Evolutionary conservation across 345 rosid genomes (phyloP).

Genomic region (Aquilaria yunnanensis): DNA sequence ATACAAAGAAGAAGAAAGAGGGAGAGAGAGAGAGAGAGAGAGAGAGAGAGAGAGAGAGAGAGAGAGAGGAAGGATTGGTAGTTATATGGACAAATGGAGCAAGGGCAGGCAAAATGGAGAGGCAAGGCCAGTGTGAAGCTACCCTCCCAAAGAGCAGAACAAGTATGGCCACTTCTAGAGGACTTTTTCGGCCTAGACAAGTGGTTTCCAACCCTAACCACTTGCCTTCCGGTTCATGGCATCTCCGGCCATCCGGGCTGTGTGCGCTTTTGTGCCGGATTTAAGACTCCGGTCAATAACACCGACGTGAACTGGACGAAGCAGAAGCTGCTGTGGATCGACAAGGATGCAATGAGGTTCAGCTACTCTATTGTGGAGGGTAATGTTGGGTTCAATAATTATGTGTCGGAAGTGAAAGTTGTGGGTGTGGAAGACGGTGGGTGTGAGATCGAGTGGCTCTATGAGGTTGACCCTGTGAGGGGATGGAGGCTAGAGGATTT

Average conservation of each 20-base stretch:
- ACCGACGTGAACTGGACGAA: slow-evolving; percentile 31
- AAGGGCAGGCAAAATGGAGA: slow-evolving; percentile 28
- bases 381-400: slow-evolving; percentile 33
- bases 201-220: slow-evolving; percentile 45
- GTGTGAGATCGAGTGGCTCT: slow-evolving; percentile 34
- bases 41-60: no score
- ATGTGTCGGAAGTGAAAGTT: slow-evolving; percentile 28
- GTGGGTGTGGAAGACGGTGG: slow-evolving; percentile 22
- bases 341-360: slow-evolving; percentile 17
- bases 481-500: slow-evolving; percentile 33
- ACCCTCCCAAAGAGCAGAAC: slow-evolving; percentile 26
- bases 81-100: neutral
- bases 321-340: slow-evolving; percentile 37
- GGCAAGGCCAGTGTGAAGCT: slow-evolving; percentile 30
- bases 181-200: slow-evolving; percentile 46
- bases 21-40: no score
- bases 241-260: slow-evolving; percentile 40
- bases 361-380: slow-evolving; percentile 31
- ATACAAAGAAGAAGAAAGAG: no score
- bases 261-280: slow-evolving; percentile 47
- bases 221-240: slow-evolving; percentile 32
- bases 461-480: slow-evolving; percentile 35
- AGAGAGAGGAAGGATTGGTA: no score
- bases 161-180: slow-evolving; percentile 38
- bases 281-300: slow-evolving; percentile 30